Evolutionary conservation across 768 basidiomycete genomes (phyloP).

Genomic region (Russula vinacea): DNA sequence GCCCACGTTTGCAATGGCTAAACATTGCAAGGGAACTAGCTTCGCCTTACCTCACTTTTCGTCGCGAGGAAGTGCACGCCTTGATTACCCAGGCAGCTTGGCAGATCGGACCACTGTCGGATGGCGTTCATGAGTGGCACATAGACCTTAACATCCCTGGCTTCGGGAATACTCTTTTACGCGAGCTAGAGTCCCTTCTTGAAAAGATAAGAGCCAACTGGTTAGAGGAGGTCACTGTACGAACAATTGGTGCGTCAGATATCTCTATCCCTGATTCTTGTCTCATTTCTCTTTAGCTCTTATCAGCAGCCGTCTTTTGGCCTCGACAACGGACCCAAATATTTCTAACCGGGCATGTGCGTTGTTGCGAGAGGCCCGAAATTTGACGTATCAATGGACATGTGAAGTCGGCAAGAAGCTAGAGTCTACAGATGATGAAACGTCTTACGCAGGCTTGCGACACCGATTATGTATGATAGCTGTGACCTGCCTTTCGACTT

Average conservation of each 20-base stretch:
- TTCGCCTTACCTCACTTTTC: conserved; percentile 41
- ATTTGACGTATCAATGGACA: conserved; percentile 13
- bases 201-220: conserved; percentile 42
- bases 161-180: conserved; percentile 42
- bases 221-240: conserved; percentile 32
- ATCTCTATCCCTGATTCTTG: no score
- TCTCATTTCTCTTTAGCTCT: conserved; percentile 7
- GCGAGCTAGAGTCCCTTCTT: conserved; percentile 40
- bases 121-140: conserved; percentile 40
- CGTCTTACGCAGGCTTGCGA: not conserved
- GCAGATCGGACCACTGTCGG: conserved; percentile 41
- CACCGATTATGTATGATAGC: conserved; percentile 15
- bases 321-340: conserved; percentile 2
- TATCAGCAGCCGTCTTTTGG: conserved; percentile 12
- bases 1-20: conserved; percentile 47
- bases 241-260: conserved; percentile 16
- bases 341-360: not conserved
- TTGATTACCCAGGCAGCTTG: conserved; percentile 46
- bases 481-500: conserved; percentile 18
- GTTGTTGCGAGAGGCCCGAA: conserved; percentile 17
- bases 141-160: conserved; percentile 34
- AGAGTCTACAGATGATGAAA: conserved; percentile 8
- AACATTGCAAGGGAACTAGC: conserved; percentile 51
- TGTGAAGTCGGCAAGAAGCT: conserved; percentile 1
- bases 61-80: conserved; percentile 40